Conservation (phyloP, 176 grass and related monocot genomes). For the Oryza nivara region DNA sequence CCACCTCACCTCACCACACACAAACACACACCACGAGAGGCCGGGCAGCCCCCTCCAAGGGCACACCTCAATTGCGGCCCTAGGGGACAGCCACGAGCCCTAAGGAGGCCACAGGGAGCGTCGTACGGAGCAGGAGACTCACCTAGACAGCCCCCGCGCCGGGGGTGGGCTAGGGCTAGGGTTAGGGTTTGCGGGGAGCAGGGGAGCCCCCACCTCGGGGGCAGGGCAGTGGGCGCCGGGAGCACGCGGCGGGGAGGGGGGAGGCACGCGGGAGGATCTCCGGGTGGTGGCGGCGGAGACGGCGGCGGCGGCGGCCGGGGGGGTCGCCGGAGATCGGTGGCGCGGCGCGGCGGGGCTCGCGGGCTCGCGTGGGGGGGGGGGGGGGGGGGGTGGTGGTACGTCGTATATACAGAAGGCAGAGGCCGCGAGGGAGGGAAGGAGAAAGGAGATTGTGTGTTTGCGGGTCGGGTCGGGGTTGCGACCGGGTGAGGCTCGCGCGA, state of each 20-base stretch:
- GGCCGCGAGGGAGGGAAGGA: constrained; percentile 25
- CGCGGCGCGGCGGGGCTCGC: constrained; percentile 8
- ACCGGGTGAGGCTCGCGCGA: neutral
- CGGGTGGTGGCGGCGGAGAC: neutral
- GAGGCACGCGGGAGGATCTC: neutral
- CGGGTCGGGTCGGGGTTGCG: neutral
- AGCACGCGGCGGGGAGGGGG: neutral
- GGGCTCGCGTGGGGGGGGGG: neutral
- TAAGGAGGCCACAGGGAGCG: neutral
- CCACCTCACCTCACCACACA: constrained; percentile 11
- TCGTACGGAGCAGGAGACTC: constrained; percentile 23
- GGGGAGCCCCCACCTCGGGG: neutral
- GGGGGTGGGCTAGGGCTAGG: too few species aligned
- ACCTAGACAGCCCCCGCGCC: constrained; percentile 35
- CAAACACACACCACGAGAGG: neutral
- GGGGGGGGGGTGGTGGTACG: constrained; percentile 4
- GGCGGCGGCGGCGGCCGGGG: neutral
- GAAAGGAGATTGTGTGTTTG: neutral
- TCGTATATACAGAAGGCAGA: constrained; percentile 39
- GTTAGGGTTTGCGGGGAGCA: constrained; percentile 35
- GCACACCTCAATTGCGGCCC: constrained; percentile 35
- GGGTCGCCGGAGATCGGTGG: constrained; percentile 24
- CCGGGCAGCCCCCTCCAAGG: neutral
- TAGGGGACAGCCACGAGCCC: neutral
- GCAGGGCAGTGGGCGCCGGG: neutral